phyloP scores from a whole-genome alignment of 371 early-diverging fungal species.

The Rhizomucor pusillus region DNA sequence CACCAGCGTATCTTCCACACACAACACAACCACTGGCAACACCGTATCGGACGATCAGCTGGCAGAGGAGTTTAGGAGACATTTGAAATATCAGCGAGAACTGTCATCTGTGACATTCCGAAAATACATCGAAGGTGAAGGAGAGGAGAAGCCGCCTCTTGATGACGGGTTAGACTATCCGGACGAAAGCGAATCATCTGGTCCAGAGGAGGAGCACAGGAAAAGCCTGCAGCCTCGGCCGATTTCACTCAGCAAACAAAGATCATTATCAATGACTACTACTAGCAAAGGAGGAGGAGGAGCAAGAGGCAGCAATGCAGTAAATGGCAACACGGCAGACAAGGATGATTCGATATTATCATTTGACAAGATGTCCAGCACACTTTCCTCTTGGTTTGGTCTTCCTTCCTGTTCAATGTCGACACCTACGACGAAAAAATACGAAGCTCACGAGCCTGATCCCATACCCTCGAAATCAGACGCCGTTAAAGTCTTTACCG shows the following conservation, averaged over 20 bases:
- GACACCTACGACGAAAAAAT: neutral
- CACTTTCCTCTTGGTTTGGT: constrained; percentile 10
- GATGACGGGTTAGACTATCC: constrained; percentile 14
- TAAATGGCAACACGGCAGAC: no score
- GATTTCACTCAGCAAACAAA: neutral
- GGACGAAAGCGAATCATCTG: constrained; percentile 13
- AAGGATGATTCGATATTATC: neutral
- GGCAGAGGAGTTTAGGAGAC: constrained; percentile 18
- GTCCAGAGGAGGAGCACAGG: constrained; percentile 1
- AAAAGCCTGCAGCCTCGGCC: neutral
- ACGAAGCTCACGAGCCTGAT: constrained; percentile 13
- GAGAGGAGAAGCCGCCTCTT: constrained; percentile 2
- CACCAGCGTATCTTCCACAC: constrained; percentile 1
- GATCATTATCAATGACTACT: neutral
- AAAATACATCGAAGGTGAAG: constrained; percentile 19
- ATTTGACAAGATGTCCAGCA: neutral
- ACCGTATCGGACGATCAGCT: constrained; percentile 17
- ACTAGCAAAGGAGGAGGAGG: neutral
- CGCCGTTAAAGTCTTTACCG: constrained; percentile 12
- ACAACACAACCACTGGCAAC: neutral
- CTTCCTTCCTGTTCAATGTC: neutral
- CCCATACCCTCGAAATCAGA: constrained; percentile 3
- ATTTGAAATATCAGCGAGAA: constrained; percentile 26
- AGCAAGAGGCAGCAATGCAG: neutral
- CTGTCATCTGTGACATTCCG: constrained; percentile 15